A percentile compares a stretch with the other conserved stretches of the same genome.
Conservation (phyloP, 176 grass and related monocot species). For the Phoenix dactylifera region DNA sequence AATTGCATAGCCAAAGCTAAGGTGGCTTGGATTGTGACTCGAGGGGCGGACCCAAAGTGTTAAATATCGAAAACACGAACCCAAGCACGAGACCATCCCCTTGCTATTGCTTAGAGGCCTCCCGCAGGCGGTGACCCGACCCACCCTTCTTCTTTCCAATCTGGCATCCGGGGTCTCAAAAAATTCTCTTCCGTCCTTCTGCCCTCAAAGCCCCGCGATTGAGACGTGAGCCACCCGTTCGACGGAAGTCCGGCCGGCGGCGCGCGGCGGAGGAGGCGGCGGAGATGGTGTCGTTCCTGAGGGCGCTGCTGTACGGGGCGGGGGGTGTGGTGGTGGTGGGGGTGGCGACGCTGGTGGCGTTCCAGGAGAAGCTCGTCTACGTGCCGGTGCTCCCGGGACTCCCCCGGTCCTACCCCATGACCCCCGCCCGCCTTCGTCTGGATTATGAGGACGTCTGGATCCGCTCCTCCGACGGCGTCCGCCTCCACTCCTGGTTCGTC, state of each 20-base stretch:
- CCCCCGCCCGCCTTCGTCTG: slow-evolving; percentile 52
- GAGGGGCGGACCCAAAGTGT: too few species aligned
- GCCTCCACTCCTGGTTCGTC: slow-evolving; percentile 96
- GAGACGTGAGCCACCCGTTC: slow-evolving; percentile 7
- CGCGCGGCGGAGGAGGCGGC: slow-evolving; percentile 22
- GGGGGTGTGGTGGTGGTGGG: slow-evolving; percentile 72
- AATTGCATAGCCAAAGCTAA: too few species aligned
- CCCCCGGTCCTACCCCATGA: slow-evolving; percentile 68
- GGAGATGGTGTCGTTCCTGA: slow-evolving; percentile 56
- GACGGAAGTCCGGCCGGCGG: slow-evolving; percentile 20
- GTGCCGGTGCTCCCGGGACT: slow-evolving; percentile 88
- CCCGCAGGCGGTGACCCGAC: too few species aligned
- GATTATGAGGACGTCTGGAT: slow-evolving; percentile 84
- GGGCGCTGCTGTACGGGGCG: slow-evolving; percentile 57
- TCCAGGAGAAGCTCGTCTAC: slow-evolving; percentile 95
- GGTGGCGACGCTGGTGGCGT: slow-evolving; percentile 72
- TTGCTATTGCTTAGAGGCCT: too few species aligned
- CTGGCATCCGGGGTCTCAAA: too few species aligned
- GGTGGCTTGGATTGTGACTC: too few species aligned
- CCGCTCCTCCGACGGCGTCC: slow-evolving; percentile 67
- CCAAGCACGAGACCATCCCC: too few species aligned
- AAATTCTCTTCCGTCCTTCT: too few species aligned
- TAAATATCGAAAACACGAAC: too few species aligned
- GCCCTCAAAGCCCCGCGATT: neutral
- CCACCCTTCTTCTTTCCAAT: too few species aligned